Evolutionary conservation across 345 rosid species (phyloP), one percentile per base, ranked within the genome.

Genomic region (Viola odorata): DNA sequence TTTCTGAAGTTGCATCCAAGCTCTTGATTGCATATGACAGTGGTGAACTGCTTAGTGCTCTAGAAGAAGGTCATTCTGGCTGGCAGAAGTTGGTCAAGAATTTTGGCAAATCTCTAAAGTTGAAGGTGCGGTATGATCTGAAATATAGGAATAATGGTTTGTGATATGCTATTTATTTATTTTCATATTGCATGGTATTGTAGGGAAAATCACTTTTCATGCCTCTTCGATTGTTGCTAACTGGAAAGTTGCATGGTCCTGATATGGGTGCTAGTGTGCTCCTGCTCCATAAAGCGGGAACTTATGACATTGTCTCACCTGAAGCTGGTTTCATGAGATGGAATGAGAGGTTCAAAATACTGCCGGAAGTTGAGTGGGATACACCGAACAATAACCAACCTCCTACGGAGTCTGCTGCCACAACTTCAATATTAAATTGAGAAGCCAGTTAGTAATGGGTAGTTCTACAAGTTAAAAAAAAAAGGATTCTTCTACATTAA

Each of bases 81-180:
- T 89, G 98, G 98, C 80, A 89, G 83, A 89, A 79, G 73, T 89
- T 95, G 96, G 96, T 83, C 61, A 92, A 92, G 81, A 76, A 77
- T 69, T 89, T 89, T 40, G 91, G 96, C 64, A 87, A 87, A 80
- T 64, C 85, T 17, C 57, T 77, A 55, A 87, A 87, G 60, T 94
- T 95, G 79, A 87, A 91, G 85, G 98, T 86, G 23, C 65, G 73
- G 71, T 54, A 55, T 5, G n/a, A n/a, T n/a, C n/a, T n/a, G n/a
- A n/a, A n/a, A n/a, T n/a, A n/a, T n/a, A n/a, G n/a, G n/a, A n/a
- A n/a, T n/a, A n/a, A n/a, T n/a, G n/a, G n/a, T n/a, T n/a, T n/a
- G n/a, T n/a, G n/a, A n/a, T n/a, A n/a, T 38, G 44, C n/a, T 8
- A 45, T 8, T 17, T 4, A 5, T 36, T 50, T 37, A 12, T 58